Conservation (phyloP, 352 stramenopile genomes). For the Globisporangium barbulae region DNA sequence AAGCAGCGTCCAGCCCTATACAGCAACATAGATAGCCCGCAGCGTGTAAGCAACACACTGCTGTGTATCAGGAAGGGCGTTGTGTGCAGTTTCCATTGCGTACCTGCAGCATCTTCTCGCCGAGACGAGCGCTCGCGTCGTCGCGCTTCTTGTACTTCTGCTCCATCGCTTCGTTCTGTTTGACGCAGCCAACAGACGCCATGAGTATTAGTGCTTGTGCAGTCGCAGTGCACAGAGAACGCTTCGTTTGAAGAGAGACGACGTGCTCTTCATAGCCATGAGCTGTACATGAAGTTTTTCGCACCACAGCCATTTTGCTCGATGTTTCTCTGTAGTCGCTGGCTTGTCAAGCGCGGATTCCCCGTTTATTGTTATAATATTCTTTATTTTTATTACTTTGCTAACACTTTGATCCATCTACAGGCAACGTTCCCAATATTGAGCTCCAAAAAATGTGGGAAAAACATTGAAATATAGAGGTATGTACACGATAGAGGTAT, state of each 20-base stretch:
- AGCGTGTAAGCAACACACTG: neutral
- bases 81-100: neutral
- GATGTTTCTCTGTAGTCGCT: neutral
- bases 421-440: too few relatives aligned
- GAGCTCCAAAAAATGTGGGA: too few relatives aligned
- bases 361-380: neutral
- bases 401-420: too few relatives aligned
- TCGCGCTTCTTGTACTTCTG: conserved; percentile 64
- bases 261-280: neutral
- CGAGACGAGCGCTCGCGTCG: conserved; percentile 68
- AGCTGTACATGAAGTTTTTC: neutral
- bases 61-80: neutral
- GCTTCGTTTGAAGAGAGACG: neutral
- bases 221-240: neutral
- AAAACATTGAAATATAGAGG: too few relatives aligned
- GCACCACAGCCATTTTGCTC: neutral
- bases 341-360: neutral
- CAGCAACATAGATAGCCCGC: neutral
- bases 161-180: conserved; percentile 17
- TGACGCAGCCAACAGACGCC: neutral
- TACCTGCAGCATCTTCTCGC: conserved; percentile 82
- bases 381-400: too few relatives aligned
- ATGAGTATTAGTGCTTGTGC: neutral
- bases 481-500: too few relatives aligned
- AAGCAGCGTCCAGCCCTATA: conserved; percentile 75